Percentiles rank a stretch among this genome's conserved stretches.
phyloP scores from a whole-genome alignment of 768 basidiomycete genomes.

The Pulveroboletus sp. region DNA sequence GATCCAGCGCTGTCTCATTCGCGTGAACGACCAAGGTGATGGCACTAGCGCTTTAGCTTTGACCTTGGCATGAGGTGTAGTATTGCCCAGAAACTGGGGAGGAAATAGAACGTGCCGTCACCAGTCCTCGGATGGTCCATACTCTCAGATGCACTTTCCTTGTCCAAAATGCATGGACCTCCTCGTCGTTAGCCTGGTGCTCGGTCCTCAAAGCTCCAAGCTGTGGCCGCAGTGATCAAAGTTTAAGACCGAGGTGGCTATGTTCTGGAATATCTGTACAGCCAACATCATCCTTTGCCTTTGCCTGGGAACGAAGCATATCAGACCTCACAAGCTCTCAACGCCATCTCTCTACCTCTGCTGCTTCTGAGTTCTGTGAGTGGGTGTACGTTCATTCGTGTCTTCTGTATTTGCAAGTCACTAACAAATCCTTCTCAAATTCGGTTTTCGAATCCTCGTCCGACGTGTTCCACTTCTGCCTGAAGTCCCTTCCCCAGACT shows the following conservation, averaged over 20 bases:
- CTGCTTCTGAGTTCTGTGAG: slow-evolving; percentile 51
- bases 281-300: slow-evolving; percentile 33
- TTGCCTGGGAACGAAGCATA: slow-evolving; percentile 15
- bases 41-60: too few relatives aligned
- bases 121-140: too few relatives aligned
- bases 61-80: too few relatives aligned
- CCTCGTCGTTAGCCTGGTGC: too few relatives aligned
- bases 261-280: slow-evolving; percentile 19
- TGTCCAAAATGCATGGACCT: too few relatives aligned
- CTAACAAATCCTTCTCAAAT: slow-evolving; percentile 30
- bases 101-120: too few relatives aligned
- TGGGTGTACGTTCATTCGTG: slow-evolving; percentile 73
- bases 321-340: slow-evolving; percentile 16
- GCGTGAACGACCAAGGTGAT: too few relatives aligned
- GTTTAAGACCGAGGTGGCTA: slow-evolving; percentile 12
- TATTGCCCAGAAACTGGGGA: too few relatives aligned
- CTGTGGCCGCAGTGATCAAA: too few relatives aligned
- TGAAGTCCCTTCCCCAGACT: slow-evolving; percentile 96
- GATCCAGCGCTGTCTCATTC: too few relatives aligned
- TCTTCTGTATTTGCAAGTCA: not conserved
- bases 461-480: slow-evolving; percentile 95
- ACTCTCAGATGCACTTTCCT: too few relatives aligned
- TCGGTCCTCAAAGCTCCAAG: too few relatives aligned
- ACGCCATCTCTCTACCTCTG: slow-evolving; percentile 19
- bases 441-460: slow-evolving; percentile 97